Evolutionary conservation across 2,329 filamentous ascomycete genomes (phyloP), one percentile per base, ranked within the genome.

Genomic region (Metarhizium robertsii): DNA sequence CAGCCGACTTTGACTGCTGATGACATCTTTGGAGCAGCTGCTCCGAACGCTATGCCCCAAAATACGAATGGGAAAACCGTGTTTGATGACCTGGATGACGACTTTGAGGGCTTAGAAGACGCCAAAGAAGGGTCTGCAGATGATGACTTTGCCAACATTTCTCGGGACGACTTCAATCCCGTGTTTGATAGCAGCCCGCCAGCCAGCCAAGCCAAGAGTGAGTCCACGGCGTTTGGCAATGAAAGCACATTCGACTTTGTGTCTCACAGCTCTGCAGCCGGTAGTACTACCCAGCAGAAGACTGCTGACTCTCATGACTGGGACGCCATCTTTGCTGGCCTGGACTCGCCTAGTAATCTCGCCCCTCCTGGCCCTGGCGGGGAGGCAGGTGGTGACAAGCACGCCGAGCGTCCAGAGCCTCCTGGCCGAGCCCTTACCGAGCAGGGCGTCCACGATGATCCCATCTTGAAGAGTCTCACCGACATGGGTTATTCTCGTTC

Each of bases 271-370:
- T 65, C 70, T 7, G 64, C 64, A 51, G 61, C 63, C 38, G 65
- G 66, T 49, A 61, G 65, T 47, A 60, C 75, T 52, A 72, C 72
- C 48, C 61, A 71, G 47, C 70, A 67, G 51, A 70, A 74, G 57
- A 67, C 70, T 32, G 62, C 73, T 0, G 79, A 81, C 14, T 73
- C 75, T 38, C 88, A 95, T 62, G 92, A 97, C 69, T 97, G 94
- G 94, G 92, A 97, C 65, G 88, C 90, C 43, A 90, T 97, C 55
- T 97, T 97, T 72, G 87, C 89, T 2, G 86, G 86, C 30, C 75
- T 95, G 7, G 88, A 92, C 62, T 80, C 79, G 2, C 72, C 79
- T 48, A 66, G 65, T 57, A 63, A 69, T 47, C 58, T 67, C 58
- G 61, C 69, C 51, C 57, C 65, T 25, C 55, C 61, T 14, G 58